A percentile compares a stretch with the other conserved stretches of the same genome.
phyloP scores from a whole-genome alignment of 78 protist species.

The Anaeramoeba flamelloides region DNA sequence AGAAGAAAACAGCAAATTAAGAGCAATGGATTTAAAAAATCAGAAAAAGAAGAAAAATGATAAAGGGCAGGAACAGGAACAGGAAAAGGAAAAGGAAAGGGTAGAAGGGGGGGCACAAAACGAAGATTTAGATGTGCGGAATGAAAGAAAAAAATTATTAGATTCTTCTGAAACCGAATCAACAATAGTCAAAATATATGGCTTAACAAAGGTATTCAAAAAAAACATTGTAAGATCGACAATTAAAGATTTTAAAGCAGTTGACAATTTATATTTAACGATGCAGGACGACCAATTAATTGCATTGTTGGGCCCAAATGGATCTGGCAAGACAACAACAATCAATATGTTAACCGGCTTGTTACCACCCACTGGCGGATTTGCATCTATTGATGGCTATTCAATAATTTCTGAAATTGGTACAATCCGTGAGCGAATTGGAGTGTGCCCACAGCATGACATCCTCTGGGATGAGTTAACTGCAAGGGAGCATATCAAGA shows the following conservation, averaged over 20 bases:
- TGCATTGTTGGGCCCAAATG: conserved; percentile 58
- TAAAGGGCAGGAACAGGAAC: too few species aligned
- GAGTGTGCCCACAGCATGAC: conserved; percentile 58
- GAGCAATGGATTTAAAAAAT: too few species aligned
- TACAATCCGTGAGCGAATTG: conserved; percentile 25
- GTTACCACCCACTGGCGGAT: conserved; percentile 18
- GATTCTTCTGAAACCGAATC: too few species aligned
- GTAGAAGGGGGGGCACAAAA: too few species aligned
- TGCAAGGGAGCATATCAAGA: conserved; percentile 33
- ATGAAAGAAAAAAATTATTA: too few species aligned
- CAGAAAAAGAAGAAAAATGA: too few species aligned
- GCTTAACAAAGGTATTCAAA: too few species aligned
- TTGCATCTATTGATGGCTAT: conserved; percentile 5
- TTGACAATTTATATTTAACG: conserved; percentile 28
- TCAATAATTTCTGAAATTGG: neutral
- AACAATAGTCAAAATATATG: too few species aligned
- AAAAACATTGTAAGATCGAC: too few species aligned
- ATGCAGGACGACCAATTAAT: conserved; percentile 32
- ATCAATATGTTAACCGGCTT: conserved; percentile 55
- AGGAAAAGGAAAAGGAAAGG: too few species aligned
- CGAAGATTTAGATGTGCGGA: too few species aligned
- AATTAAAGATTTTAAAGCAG: conserved; percentile 24
- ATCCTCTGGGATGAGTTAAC: conserved; percentile 29
- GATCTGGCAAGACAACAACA: conserved; percentile 69
- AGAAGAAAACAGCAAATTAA: too few species aligned